These are phyloP conservation scores for Blepharisma japonicum DNA, from an alignment of 73 alveolate genomes.

Conservation along the genomic window DNA sequence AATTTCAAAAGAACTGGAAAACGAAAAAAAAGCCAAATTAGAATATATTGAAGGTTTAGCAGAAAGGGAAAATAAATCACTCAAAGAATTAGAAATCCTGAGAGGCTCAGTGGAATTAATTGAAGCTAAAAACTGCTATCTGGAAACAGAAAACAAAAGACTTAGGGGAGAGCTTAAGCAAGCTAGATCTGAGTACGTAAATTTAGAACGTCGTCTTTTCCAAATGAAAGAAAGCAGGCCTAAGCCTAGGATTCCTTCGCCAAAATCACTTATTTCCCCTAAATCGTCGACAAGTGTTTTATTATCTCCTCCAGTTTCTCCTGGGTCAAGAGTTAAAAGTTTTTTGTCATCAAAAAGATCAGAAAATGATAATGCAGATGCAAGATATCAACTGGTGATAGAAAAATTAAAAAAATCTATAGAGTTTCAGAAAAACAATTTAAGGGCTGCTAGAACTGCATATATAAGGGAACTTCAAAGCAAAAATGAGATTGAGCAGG, in stretches of 20 bases:
- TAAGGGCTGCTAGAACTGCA: slow-evolving; percentile 51
- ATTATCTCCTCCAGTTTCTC: no score
- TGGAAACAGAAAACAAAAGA: slow-evolving; percentile 12
- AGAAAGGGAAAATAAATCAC: not conserved
- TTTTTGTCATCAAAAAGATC: no score
- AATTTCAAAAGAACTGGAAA: not conserved
- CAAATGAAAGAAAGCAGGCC: no score
- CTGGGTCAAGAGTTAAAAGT: no score
- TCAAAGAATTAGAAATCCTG: not conserved
- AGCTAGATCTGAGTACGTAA: no score
- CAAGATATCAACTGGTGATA: slow-evolving; percentile 52
- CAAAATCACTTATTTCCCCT: no score
- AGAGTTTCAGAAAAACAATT: slow-evolving; percentile 43
- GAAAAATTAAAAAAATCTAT: slow-evolving; percentile 47
- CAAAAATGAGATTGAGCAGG: slow-evolving; percentile 47
- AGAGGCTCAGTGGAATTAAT: not conserved
- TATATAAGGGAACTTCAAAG: slow-evolving; percentile 58
- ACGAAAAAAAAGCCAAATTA: slow-evolving; percentile 12
- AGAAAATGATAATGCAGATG: no score
- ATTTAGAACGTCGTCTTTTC: no score
- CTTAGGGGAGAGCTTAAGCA: not conserved
- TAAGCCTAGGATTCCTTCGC: no score
- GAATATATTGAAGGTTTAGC: slow-evolving; percentile 1
- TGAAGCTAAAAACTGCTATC: slow-evolving; percentile 17
- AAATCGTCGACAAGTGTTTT: no score